Evolutionary conservation across 164 flowering plant genomes (phyloP), one percentile per base, ranked within the genome.

Genomic region (Aristolochia contorta): DNA sequence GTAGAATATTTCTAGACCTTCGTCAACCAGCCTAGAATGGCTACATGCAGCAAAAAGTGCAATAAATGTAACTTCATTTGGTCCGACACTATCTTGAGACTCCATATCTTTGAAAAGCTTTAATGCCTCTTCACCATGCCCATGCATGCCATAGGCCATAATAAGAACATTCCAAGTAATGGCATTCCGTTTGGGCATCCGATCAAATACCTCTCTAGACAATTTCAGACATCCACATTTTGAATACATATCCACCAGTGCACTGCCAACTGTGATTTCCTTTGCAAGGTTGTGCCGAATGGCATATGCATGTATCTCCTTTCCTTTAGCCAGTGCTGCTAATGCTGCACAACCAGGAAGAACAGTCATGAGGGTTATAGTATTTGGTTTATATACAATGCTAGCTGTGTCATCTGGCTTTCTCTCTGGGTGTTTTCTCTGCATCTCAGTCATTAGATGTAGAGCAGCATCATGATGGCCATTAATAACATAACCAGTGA

Each of bases 131-230:
- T 68, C 68, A 22, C 85, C 95, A 64, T 73, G 73, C 23, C 97
- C 97, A 65, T 87, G 94, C 89, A 85, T 83, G n/a, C 96, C 96
- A 68, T 82, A 83, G 45, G 87, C 94, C 96, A 85, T 82, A 43
- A 87, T 77, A 19, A 89, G 74, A 51, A 78, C 84, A 74, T 89
- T 86, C 96, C 96, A 89, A 47, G 89, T 82, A 51, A 86, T 82
- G n/a, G 74, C 69, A 69, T 85, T 86, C 65, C 71, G 73, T 2
- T 55, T 43, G 16, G 82, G 80, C 82, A 89, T 78, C 46, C 27
- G 62, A 61, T 89, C 76, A 41, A 89, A 89, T 32, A 79, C 79
- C 56, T 65, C 71, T 61, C 84, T 71, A 6, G 91, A 65, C 56
- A 75, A 46, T 54, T 52, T 54, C 71, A 89, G 67, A 70, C 80